Conservation (phyloP, 805 yeast species). For the Brettanomyces anomalus region DNA sequence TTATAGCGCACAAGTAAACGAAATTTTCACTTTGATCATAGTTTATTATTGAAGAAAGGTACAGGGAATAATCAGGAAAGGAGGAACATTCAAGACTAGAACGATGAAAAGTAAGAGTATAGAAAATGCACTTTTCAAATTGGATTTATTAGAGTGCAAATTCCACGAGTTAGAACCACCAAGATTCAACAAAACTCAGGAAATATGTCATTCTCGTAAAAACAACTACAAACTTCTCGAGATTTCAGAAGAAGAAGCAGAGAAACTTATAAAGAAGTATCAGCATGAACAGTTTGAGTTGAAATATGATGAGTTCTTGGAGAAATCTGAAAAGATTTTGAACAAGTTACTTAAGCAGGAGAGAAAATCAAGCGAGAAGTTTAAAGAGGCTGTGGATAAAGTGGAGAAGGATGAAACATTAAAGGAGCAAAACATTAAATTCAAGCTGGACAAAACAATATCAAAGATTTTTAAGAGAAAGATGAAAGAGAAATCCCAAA, state of each 20-base stretch:
- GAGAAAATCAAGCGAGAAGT: background rate
- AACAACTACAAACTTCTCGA: slow-evolving; percentile 29
- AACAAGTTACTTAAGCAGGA: slow-evolving; percentile 9
- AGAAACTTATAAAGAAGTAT: slow-evolving; percentile 33
- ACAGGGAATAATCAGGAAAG: background rate
- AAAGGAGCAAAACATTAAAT: slow-evolving; percentile 7
- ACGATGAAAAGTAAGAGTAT: slow-evolving; percentile 9
- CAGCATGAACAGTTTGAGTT: slow-evolving; percentile 37
- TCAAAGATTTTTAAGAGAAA: slow-evolving; percentile 6
- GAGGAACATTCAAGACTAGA: background rate
- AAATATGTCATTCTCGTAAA: slow-evolving; percentile 35
- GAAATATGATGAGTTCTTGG: slow-evolving; percentile 38
- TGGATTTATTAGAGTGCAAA: slow-evolving; percentile 48
- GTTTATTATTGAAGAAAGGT: too few relatives aligned
- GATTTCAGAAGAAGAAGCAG: slow-evolving; percentile 32
- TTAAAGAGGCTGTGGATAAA: background rate
- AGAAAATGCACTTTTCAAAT: slow-evolving; percentile 39
- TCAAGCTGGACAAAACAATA: slow-evolving; percentile 14
- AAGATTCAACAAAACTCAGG: slow-evolving; percentile 41
- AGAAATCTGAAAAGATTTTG: slow-evolving; percentile 33
- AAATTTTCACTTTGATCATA: too few relatives aligned
- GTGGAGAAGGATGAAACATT: slow-evolving; percentile 5
- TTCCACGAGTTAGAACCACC: slow-evolving; percentile 36
- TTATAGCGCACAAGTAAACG: too few relatives aligned
- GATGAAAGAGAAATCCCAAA: slow-evolving; percentile 12